Evolutionary conservation across 129 eudicot genomes (phyloP).

Genomic region (Deinandra increscens): DNA sequence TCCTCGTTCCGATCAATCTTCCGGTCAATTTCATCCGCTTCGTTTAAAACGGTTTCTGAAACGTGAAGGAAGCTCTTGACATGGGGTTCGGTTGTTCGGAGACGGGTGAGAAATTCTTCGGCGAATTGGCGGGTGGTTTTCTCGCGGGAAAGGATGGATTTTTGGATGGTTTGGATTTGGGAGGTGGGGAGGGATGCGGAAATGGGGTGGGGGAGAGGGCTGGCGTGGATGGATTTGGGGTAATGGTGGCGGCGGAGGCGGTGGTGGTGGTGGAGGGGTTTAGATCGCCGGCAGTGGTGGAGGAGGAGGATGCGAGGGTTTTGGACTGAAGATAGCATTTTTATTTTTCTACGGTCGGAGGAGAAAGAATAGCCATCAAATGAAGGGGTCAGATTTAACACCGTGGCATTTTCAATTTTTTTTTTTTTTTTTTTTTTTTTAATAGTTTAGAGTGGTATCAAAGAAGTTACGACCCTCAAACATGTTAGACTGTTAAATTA

Average conservation of each 20-base stretch:
- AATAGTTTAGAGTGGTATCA: too few relatives aligned
- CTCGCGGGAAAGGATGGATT: conserved; percentile 65
- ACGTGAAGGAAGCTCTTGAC: conserved; percentile 74
- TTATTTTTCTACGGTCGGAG: not conserved
- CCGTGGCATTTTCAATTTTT: conserved; percentile 6
- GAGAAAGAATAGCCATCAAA: too few relatives aligned
- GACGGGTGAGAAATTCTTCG: conserved; percentile 53
- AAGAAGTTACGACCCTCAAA: too few relatives aligned
- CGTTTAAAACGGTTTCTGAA: conserved; percentile 50
- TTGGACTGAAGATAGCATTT: conserved; percentile 70
- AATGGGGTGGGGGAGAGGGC: conserved; percentile 28
- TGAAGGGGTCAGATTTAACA: not conserved
- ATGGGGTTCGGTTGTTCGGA: conserved; percentile 72
- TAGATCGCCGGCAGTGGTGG: conserved; percentile 37
- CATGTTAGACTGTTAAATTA: too few relatives aligned
- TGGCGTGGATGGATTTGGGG: conserved; percentile 36
- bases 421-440: too few relatives aligned
- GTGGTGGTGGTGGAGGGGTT: conserved; percentile 23
- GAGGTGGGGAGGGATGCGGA: conserved; percentile 51
- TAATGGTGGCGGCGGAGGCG: conserved; percentile 23
- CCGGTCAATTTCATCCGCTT: conserved; percentile 67
- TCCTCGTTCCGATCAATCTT: conserved; percentile 61
- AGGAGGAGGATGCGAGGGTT: conserved; percentile 62
- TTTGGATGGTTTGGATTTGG: conserved; percentile 73
- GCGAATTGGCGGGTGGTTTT: conserved; percentile 80